These are phyloP conservation scores for Grosmannia clavigera DNA, from an alignment of 2,329 filamentous ascomycete species.

Conservation along the genomic window DNA sequence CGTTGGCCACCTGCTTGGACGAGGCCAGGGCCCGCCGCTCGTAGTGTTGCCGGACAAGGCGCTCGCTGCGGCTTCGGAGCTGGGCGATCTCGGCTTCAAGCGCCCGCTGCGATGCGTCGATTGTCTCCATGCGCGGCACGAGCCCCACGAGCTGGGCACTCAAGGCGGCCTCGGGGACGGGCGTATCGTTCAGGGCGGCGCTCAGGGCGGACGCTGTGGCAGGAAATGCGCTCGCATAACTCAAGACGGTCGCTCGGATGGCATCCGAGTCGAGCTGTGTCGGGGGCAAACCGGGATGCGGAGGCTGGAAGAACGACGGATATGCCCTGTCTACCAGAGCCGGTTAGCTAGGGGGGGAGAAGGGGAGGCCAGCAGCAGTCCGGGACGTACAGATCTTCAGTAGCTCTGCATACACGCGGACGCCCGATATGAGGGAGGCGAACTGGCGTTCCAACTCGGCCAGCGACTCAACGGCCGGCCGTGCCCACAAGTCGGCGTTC, in stretches of 20 bases:
- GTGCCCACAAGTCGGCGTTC: conserved; percentile 21
- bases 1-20: conserved; percentile 56
- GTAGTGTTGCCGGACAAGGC: conserved; percentile 57
- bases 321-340: conserved; percentile 33
- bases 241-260: conserved; percentile 41
- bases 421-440: conserved; percentile 32
- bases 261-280: conserved; percentile 38
- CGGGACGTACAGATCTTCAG: conserved; percentile 43
- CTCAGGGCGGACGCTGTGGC: conserved; percentile 44
- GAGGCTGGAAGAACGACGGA: conserved; percentile 41
- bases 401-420: conserved; percentile 46
- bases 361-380: background rate
- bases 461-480: conserved; percentile 31
- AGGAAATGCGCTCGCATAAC: conserved; percentile 42
- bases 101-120: conserved; percentile 46
- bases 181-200: conserved; percentile 38
- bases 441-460: conserved; percentile 43
- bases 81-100: conserved; percentile 51
- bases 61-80: conserved; percentile 51
- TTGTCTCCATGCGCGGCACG: conserved; percentile 47
- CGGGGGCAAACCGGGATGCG: conserved; percentile 32
- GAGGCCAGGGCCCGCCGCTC: conserved; percentile 56
- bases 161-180: conserved; percentile 41
- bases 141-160: conserved; percentile 45
- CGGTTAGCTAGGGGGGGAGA: background rate